Percentiles rank a stretch among this genome's conserved stretches.
Evolutionary conservation across 176 grass and related monocot genomes (phyloP).

Genomic region (Cenchrus purpureus): DNA sequence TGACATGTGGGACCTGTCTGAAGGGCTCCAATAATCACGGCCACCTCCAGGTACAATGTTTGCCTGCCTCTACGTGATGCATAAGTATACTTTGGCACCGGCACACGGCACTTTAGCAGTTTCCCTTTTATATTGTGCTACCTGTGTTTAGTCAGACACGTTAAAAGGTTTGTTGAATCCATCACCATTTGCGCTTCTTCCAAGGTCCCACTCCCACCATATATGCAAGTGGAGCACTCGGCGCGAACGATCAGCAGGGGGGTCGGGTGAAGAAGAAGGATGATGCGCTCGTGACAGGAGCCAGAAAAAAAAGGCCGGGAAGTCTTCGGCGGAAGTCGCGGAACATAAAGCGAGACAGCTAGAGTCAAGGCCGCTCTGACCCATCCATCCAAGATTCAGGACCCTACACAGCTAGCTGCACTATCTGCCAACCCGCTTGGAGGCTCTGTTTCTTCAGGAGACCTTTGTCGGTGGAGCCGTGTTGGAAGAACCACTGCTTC

Average conservation of each 20-base stretch:
- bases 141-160: slow-evolving; percentile 21
- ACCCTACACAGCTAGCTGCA: not conserved
- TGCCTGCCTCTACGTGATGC: too few species aligned
- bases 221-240: slow-evolving; percentile 7
- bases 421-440: not conserved
- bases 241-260: not conserved
- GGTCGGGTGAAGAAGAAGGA: too few species aligned
- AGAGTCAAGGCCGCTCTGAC: slow-evolving; percentile 10
- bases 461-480: not conserved
- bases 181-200: slow-evolving; percentile 18
- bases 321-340: slow-evolving; percentile 25
- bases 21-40: not conserved
- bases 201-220: slow-evolving; percentile 13
- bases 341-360: slow-evolving; percentile 8
- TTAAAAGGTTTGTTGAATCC: slow-evolving; percentile 21
- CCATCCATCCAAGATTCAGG: not conserved
- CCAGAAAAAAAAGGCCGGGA: not conserved
- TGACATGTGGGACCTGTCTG: not conserved
- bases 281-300: not conserved
- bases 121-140: not conserved
- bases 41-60: not conserved
- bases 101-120: not conserved
- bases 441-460: not conserved
- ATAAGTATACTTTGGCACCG: not conserved
- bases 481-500: not conserved